Conservation (phyloP, 2,329 filamentous ascomycete species). For the Geoglossum cookeanum region DNA sequence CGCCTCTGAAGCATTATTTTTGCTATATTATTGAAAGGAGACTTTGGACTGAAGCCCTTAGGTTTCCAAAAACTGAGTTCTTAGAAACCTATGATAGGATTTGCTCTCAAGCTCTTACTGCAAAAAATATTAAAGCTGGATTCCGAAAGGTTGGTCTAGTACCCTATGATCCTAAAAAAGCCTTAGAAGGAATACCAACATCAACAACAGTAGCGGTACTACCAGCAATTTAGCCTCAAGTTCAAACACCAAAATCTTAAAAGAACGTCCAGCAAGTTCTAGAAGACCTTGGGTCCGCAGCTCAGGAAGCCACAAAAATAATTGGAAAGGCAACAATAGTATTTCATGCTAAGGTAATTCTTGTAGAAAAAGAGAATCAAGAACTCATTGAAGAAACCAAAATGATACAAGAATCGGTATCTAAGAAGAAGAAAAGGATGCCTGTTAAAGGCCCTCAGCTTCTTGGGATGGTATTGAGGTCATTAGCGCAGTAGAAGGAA, state of each 20-base stretch:
- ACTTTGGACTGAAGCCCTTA: not conserved
- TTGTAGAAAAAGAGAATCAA: too few relatives aligned
- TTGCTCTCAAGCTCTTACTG: not conserved
- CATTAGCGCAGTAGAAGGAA: too few relatives aligned
- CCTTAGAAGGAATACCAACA: not conserved
- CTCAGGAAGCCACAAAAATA: not conserved
- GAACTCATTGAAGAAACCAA: too few relatives aligned
- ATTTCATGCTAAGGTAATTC: too few relatives aligned
- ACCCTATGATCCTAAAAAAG: not conserved
- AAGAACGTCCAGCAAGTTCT: not conserved
- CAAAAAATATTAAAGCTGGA: not conserved
- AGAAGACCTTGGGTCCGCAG: too few relatives aligned
- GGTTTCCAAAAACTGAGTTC: not conserved
- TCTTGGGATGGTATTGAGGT: too few relatives aligned
- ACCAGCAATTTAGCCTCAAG: not conserved
- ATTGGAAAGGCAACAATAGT: not conserved
- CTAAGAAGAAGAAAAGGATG: too few relatives aligned
- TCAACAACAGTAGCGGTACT: not conserved
- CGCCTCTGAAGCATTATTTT: too few relatives aligned
- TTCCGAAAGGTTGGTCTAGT: not conserved
- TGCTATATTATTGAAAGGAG: constrained; percentile 19
- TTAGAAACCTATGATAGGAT: not conserved
- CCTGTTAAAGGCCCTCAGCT: too few relatives aligned
- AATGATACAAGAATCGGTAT: too few relatives aligned
- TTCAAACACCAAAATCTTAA: not conserved